Evolutionary conservation across 1,139 yeast genomes (phyloP), one percentile per base, ranked within the genome.

Genomic region (Chernovozyma sophiae-reginae): DNA sequence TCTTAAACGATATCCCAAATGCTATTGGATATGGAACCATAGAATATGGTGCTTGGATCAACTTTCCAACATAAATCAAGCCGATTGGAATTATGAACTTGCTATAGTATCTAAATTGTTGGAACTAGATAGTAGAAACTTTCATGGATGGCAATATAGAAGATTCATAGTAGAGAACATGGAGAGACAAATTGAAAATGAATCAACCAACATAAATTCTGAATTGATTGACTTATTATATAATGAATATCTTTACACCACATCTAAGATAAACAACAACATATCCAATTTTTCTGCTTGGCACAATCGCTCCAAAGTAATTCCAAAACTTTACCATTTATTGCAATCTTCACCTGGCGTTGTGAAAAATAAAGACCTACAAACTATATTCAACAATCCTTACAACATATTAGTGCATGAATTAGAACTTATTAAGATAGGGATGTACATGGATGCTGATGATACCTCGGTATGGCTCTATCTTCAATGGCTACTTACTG

Each of bases 21-120:
- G 90, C 27, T 92, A 92, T 56, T 90, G 97, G 96, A 81, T 92
- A 15, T 92, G 97, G 97, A 85, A 83, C 51, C 97, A 92, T 56
- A 71, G 99, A 24, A 63, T 76, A 16, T 92, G 98, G 98, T 75
- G 86, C 36, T 61, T 92, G 30, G 68, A 73, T 37, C 65, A 70
- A 41, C 65, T 78, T 34, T 79, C 82, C 4, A 51, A 54, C 1
- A 41, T 54, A 4, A 72, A 76, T 4, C 42, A 39, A 32, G 74
- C 72, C 7, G 65, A 82, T 39, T 89, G 95, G 95, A 55, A 67
- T 12, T 60, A 58, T 33, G 98, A 92, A 53, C 61, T 92, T 47
- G 70, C 59, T 1, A 70, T 87, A 8, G 90, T 86, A 2, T 75
- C 77, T 36, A 81, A 78, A 51, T 63, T 92, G 50, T 68, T 92